These are phyloP conservation scores for Phytopythium ostracodes DNA, from an alignment of 352 stramenopile species.

Conservation along the genomic window DNA sequence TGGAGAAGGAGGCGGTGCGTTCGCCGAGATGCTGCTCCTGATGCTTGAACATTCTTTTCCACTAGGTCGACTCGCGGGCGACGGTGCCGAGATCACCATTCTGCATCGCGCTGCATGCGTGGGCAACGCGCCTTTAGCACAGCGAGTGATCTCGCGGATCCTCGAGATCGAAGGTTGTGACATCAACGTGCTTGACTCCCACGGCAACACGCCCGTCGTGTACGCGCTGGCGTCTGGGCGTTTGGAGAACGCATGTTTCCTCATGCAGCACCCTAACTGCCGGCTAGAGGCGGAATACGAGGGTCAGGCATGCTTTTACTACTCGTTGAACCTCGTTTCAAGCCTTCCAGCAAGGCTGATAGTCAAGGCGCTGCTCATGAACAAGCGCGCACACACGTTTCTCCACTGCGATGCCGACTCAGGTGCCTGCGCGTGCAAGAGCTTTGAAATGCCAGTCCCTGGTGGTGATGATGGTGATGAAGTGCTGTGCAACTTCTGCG, in stretches of 20 bases:
- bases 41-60: constrained; percentile 25
- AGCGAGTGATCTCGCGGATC: constrained; percentile 19
- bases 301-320: constrained; percentile 61
- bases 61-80: constrained; percentile 42
- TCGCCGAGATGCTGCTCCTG: constrained; percentile 36
- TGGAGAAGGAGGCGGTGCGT: constrained; percentile 10
- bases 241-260: constrained; percentile 33
- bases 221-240: constrained; percentile 37
- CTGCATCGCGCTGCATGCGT: constrained; percentile 53
- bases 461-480: background rate
- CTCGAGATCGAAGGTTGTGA: constrained; percentile 25
- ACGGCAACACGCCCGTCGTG: constrained; percentile 39
- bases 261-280: constrained; percentile 21
- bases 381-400: constrained; percentile 32
- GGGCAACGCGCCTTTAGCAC: constrained; percentile 14
- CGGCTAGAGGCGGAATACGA: constrained; percentile 59
- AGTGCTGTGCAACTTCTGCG: constrained; percentile 40
- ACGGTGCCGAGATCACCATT: constrained; percentile 40
- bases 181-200: constrained; percentile 45
- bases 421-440: constrained; percentile 52
- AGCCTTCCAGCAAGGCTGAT: constrained; percentile 44
- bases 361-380: constrained; percentile 24
- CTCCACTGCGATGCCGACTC: constrained; percentile 40
- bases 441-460: constrained; percentile 32
- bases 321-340: constrained; percentile 45